Conservation (phyloP, 2,329 filamentous ascomycete genomes). For the Pestalotiopsis sp. region DNA sequence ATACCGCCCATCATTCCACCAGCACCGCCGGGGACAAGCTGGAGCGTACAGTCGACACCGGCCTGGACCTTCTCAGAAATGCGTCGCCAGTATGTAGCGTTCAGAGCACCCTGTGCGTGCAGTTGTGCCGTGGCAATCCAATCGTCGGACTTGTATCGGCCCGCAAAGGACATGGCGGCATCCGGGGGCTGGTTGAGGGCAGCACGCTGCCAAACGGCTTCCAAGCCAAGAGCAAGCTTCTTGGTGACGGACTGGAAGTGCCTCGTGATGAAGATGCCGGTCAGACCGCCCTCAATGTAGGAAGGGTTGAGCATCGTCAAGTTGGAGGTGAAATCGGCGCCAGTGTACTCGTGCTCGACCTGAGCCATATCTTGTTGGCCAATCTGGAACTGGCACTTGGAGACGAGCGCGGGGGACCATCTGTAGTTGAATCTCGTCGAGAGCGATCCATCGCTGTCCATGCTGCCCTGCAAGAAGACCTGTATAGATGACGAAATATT, state of each 20-base stretch:
- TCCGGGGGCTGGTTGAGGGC: slow-evolving; percentile 87
- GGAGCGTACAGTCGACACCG: slow-evolving; percentile 90
- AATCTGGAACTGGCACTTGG: slow-evolving; percentile 87
- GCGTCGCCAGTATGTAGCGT: slow-evolving; percentile 90
- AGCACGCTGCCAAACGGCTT: slow-evolving; percentile 88
- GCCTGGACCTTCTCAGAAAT: slow-evolving; percentile 95
- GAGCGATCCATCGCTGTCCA: slow-evolving; percentile 90
- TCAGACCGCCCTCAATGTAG: slow-evolving; percentile 85
- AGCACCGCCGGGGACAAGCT: slow-evolving; percentile 69
- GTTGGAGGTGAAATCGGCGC: slow-evolving; percentile 88
- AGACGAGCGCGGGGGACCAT: slow-evolving; percentile 78
- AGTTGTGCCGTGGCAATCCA: slow-evolving; percentile 94
- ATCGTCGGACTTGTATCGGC: slow-evolving; percentile 85
- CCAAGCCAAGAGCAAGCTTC: slow-evolving; percentile 82
- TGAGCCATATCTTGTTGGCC: slow-evolving; percentile 84
- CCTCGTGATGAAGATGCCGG: slow-evolving; percentile 92
- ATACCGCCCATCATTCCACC: slow-evolving; percentile 75
- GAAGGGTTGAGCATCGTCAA: slow-evolving; percentile 97
- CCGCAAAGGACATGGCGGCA: slow-evolving; percentile 85
- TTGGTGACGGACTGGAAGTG: slow-evolving; percentile 94
- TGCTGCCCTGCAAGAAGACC: slow-evolving; percentile 93
- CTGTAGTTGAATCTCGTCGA: slow-evolving; percentile 91
- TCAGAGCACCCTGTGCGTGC: slow-evolving; percentile 83
- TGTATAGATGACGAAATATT: slow-evolving; percentile 37
- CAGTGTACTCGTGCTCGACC: slow-evolving; percentile 93